These are phyloP conservation scores for Rhododendron griersonianum DNA, from an alignment of 148 eudicot genomes.

Conservation along the genomic window DNA sequence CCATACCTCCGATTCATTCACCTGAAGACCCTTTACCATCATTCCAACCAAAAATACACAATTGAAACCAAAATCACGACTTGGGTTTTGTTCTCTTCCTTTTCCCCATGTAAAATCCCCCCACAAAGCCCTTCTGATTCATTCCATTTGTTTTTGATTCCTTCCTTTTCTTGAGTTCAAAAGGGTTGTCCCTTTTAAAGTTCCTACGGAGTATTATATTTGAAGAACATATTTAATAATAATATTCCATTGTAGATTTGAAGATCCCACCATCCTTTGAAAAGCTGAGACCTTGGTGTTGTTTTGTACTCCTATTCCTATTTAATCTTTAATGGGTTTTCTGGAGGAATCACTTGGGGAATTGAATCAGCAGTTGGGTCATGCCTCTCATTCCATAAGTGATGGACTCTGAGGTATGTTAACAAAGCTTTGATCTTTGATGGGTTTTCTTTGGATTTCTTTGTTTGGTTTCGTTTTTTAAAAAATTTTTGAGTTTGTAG, in stretches of 20 bases:
- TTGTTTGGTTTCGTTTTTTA: too few species aligned
- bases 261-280: conserved; percentile 24
- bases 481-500: too few species aligned
- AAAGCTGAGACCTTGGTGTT: conserved; percentile 5
- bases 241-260: conserved; percentile 12
- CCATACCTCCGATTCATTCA: neutral
- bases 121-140: conserved; percentile 14
- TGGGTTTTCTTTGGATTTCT: conserved; percentile 5
- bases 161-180: conserved; percentile 7
- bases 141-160: conserved; percentile 16
- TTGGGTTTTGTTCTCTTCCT: conserved; percentile 1
- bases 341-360: neutral
- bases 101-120: neutral
- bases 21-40: neutral
- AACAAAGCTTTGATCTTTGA: conserved; percentile 16
- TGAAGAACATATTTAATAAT: neutral
- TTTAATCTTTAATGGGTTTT: neutral
- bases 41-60: conserved; percentile 3
- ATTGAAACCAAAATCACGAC: neutral
- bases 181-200: conserved; percentile 7
- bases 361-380: conserved; percentile 4
- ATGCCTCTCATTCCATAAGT: neutral
- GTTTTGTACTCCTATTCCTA: conserved; percentile 1
- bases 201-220: neutral
- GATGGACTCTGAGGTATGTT: conserved; percentile 31